These are phyloP conservation scores for Globisporangium cylindrosporum DNA, from an alignment of 352 stramenopile genomes.

Conservation along the genomic window DNA sequence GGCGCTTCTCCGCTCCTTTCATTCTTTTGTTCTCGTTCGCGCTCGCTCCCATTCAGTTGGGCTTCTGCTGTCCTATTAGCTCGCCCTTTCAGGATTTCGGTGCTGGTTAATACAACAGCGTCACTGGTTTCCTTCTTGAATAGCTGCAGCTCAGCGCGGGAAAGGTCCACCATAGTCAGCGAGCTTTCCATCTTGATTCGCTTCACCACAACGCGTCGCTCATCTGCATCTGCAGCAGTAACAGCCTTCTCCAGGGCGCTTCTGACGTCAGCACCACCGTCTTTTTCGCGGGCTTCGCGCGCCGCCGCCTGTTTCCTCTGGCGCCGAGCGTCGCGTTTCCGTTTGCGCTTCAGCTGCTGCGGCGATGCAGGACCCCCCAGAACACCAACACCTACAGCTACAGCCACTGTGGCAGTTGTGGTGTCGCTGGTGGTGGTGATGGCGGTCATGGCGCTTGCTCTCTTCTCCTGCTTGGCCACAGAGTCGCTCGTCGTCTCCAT, in stretches of 20 bases:
- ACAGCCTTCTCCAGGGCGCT: neutral
- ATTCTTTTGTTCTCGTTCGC: neutral
- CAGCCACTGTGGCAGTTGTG: neutral
- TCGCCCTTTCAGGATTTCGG: neutral
- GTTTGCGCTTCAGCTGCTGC: constrained; percentile 2
- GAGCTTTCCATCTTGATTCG: neutral
- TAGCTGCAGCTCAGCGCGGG: neutral
- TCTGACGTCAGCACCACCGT: neutral
- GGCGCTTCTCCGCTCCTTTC: neutral
- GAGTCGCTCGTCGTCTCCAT: no score
- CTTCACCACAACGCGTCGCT: neutral
- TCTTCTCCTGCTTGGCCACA: no score
- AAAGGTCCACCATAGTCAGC: neutral
- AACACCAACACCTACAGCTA: neutral
- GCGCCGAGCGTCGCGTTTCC: neutral
- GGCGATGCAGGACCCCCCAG: neutral
- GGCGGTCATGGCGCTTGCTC: neutral
- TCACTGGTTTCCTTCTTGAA: neutral
- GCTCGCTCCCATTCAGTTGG: neutral
- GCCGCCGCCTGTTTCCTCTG: neutral
- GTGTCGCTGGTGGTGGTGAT: neutral
- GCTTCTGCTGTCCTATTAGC: neutral
- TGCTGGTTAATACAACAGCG: neutral
- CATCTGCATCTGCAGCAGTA: neutral
- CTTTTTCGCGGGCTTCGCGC: neutral